Percentiles rank a stretch among this genome's conserved stretches.
These are phyloP conservation scores for Geotrichum macrosporum DNA, from an alignment of 1,139 yeast genomes.

Conservation along the genomic window DNA sequence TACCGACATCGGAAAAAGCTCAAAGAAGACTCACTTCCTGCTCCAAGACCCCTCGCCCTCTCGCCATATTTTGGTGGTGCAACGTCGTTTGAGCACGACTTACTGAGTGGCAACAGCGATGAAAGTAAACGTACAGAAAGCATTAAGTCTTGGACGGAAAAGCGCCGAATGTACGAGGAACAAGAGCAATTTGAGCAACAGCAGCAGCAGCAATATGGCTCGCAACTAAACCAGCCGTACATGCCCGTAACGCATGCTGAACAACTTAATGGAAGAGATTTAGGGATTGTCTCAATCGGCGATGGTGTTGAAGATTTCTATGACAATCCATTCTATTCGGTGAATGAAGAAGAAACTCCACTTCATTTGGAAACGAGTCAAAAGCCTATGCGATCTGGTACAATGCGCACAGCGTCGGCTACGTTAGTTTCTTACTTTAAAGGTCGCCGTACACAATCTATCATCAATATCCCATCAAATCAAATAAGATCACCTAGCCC, in stretches of 20 bases:
- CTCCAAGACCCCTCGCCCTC: conserved; percentile 14
- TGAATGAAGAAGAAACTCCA: conserved; percentile 8
- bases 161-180: conserved; percentile 28
- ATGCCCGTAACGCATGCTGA: conserved; percentile 3
- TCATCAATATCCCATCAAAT: conserved; percentile 9
- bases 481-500: neutral
- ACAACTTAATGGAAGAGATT: conserved; percentile 8
- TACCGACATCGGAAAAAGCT: conserved; percentile 16
- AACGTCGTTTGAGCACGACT: conserved; percentile 5
- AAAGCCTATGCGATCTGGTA: conserved; percentile 13
- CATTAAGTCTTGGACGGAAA: conserved; percentile 34
- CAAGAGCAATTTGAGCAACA: conserved; percentile 16
- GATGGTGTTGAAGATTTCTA: conserved; percentile 13
- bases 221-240: conserved; percentile 5
- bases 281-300: conserved; percentile 16
- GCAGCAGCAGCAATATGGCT: conserved; percentile 5
- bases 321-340: conserved; percentile 18
- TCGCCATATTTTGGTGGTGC: conserved; percentile 19
- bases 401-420: conserved; percentile 15
- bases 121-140: conserved; percentile 27
- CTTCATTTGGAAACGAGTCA: neutral
- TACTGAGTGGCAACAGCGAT: conserved; percentile 12
- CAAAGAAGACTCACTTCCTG: conserved; percentile 13
- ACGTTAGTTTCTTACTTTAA: conserved; percentile 13
- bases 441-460: conserved; percentile 11